phyloP scores from a whole-genome alignment of 305 asterid species.

The Rubia tinctorum region DNA sequence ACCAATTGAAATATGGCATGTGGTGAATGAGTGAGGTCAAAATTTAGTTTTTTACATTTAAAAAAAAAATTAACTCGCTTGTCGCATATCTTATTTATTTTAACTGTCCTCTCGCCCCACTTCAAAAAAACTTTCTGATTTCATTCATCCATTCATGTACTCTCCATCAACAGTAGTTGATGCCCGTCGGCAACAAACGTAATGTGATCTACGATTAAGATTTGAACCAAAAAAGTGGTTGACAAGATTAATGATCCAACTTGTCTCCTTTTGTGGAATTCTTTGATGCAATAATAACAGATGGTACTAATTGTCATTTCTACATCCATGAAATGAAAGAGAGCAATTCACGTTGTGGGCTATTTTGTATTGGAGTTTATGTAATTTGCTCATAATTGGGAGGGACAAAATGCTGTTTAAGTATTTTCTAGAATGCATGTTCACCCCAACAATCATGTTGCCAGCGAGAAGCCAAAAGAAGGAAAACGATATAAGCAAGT shows the following conservation, averaged over 20 bases:
- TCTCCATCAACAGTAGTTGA: background rate
- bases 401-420: too few relatives aligned
- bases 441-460: background rate
- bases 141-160: background rate
- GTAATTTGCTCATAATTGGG: constrained; percentile 1
- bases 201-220: background rate
- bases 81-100: too few relatives aligned
- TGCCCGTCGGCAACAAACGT: background rate
- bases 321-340: background rate
- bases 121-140: too few relatives aligned
- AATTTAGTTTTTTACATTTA: too few relatives aligned
- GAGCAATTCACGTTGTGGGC: background rate
- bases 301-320: background rate
- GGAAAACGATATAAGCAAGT: background rate
- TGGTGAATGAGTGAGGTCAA: too few relatives aligned
- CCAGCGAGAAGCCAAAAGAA: background rate
- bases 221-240: background rate
- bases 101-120: too few relatives aligned
- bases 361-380: background rate
- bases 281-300: background rate
- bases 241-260: background rate
- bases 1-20: too few relatives aligned
- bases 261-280: background rate
- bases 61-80: too few relatives aligned
- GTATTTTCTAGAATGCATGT: too few relatives aligned